Percentiles rank a stretch among this genome's conserved stretches.
phyloP scores from a whole-genome alignment of 2,329 filamentous ascomycete species.

The Scedosporium aurantiacum region DNA sequence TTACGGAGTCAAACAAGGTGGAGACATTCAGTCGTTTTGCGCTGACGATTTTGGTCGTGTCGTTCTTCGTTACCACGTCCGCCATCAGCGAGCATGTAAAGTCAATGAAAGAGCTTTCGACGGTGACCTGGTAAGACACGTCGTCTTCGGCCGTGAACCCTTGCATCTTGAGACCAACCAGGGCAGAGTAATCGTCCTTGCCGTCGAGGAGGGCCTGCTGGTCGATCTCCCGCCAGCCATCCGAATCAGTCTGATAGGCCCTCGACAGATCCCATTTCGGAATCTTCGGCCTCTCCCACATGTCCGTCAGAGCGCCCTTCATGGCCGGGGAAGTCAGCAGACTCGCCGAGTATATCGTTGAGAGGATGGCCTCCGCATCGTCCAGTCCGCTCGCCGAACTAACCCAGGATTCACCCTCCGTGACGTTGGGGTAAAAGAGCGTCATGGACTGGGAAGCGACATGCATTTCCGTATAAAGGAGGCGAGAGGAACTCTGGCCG shows the following conservation, averaged over 20 bases:
- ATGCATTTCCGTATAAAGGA: background rate
- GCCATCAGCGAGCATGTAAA: background rate
- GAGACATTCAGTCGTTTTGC: background rate
- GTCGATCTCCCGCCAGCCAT: background rate
- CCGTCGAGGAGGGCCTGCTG: background rate
- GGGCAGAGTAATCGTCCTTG: background rate
- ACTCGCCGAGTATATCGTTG: background rate
- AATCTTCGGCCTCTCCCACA: constrained; percentile 1
- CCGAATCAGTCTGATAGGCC: background rate
- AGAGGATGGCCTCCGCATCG: background rate
- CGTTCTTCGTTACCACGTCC: background rate
- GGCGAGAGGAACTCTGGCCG: constrained; percentile 1
- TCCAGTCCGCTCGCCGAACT: background rate
- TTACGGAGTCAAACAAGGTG: background rate
- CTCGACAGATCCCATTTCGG: constrained; percentile 1
- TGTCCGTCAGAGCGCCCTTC: background rate
- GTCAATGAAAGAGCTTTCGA: background rate
- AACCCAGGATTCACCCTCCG: background rate
- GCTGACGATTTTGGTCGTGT: background rate
- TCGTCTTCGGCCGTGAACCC: background rate
- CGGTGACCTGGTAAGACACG: background rate
- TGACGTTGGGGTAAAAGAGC: background rate
- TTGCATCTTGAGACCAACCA: background rate
- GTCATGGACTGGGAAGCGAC: background rate
- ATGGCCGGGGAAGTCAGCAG: background rate